phyloP scores from a whole-genome alignment of 176 grass and related monocot genomes.

The Zoysia japonica region DNA sequence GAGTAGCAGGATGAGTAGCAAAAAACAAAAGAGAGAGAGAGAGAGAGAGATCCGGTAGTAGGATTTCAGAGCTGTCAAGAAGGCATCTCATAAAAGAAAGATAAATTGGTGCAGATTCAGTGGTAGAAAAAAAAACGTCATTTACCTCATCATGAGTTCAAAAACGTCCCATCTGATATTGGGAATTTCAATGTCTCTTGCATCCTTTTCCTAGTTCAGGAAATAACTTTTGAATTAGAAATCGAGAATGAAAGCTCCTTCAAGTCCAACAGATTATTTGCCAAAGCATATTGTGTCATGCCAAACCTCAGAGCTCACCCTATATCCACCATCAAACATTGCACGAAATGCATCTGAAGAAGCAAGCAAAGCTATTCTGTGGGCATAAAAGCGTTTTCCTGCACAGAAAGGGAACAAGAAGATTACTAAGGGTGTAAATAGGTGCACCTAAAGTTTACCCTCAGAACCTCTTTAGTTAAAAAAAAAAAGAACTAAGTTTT shows the following conservation, averaged over 20 bases:
- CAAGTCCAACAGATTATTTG: conserved; percentile 7
- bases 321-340: conserved; percentile 99
- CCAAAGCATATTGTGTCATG: conserved; percentile 4
- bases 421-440: no score
- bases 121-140: no score
- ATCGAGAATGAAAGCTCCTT: conserved; percentile 15
- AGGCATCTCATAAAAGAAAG: no score
- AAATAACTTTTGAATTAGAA: conserved; percentile 24
- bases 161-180: conserved; percentile 95
- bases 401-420: conserved; percentile 13
- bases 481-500: no score
- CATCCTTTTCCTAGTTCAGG: conserved; percentile 89
- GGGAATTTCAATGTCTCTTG: conserved; percentile 99
- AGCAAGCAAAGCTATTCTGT: conserved; percentile 97
- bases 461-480: no score
- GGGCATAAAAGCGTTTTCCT: conserved; percentile 97
- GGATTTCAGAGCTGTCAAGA: no score
- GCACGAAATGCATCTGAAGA: conserved; percentile 99
- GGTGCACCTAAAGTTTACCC: no score
- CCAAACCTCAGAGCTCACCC: conserved; percentile 67
- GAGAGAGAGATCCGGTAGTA: no score
- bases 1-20: conserved; percentile 20
- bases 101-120: no score
- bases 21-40: no score
- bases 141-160: conserved; percentile 97